phyloP scores from a whole-genome alignment of 108 stramenopile species.

The Seminavis robusta region DNA sequence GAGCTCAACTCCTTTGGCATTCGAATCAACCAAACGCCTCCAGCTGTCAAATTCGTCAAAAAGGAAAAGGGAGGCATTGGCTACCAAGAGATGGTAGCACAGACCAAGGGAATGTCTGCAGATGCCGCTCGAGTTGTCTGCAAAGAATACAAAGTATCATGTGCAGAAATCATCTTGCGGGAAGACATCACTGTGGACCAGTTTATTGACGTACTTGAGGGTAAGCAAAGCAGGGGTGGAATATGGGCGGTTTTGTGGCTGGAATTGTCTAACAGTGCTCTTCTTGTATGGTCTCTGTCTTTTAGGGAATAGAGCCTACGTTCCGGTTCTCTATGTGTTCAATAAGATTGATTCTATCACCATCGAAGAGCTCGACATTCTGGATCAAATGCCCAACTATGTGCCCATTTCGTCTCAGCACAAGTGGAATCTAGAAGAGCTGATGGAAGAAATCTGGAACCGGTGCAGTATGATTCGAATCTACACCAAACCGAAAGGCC shows the following conservation, averaged over 20 bases:
- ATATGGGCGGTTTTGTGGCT: not conserved
- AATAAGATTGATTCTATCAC: conserved; percentile 87
- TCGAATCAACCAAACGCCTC: conserved; percentile 94
- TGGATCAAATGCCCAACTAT: conserved; percentile 97
- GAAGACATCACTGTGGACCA: conserved; percentile 94
- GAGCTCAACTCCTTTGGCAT: conserved; percentile 98
- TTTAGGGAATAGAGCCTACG: conserved; percentile 85
- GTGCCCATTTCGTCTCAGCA: conserved; percentile 92
- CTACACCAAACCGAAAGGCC: conserved; percentile 99
- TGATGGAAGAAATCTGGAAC: conserved; percentile 93
- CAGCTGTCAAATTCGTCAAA: conserved; percentile 88
- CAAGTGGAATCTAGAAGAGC: conserved; percentile 96
- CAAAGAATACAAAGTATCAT: conserved; percentile 91
- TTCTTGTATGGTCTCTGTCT: not conserved
- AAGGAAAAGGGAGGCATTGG: conserved; percentile 95
- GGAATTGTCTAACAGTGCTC: too few relatives aligned
- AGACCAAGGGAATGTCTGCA: conserved; percentile 80
- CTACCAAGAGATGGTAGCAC: conserved; percentile 88
- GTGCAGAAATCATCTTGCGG: conserved; percentile 88
- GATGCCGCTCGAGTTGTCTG: conserved; percentile 83
- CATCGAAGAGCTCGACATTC: conserved; percentile 97
- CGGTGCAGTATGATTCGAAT: conserved; percentile 94
- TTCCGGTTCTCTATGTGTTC: conserved; percentile 88
- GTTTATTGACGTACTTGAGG: conserved; percentile 93
- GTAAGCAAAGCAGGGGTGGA: too few relatives aligned